Percentiles rank a stretch among this genome's conserved stretches.
Conservation (phyloP, 116 monocot species). For the Posidonia oceanica region DNA sequence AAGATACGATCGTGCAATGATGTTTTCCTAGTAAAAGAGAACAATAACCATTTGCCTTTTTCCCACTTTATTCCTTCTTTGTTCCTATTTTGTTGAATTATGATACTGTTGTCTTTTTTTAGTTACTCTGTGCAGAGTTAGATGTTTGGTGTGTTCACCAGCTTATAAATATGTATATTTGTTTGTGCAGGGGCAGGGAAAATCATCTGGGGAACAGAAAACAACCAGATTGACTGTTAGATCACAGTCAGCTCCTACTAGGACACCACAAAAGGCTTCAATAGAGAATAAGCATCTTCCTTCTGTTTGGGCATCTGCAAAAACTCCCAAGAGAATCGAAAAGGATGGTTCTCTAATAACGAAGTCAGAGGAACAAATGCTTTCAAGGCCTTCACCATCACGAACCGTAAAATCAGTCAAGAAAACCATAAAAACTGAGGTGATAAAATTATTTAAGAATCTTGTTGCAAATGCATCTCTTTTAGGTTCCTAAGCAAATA, state of each 20-base stretch:
- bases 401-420: slow-evolving; percentile 3
- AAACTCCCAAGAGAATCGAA: slow-evolving; percentile 16
- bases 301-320: slow-evolving; percentile 14
- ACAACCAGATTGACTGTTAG: slow-evolving; percentile 14
- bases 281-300: slow-evolving; percentile 13
- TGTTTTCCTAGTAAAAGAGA: too few relatives aligned
- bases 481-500: too few relatives aligned
- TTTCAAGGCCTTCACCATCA: slow-evolving; percentile 9
- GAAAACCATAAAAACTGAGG: background rate
- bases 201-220: slow-evolving; percentile 27
- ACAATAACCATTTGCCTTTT: too few relatives aligned
- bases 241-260: background rate
- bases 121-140: too few relatives aligned
- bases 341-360: slow-evolving; percentile 6
- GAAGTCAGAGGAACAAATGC: slow-evolving; percentile 17
- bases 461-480: too few relatives aligned
- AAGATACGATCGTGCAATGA: too few relatives aligned
- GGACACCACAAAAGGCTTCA: slow-evolving; percentile 13
- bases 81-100: too few relatives aligned
- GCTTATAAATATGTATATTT: background rate
- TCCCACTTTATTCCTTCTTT: too few relatives aligned
- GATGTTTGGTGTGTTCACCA: background rate
- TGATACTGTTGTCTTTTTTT: too few relatives aligned
- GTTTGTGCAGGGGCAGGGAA: slow-evolving; percentile 11
- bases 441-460: slow-evolving; percentile 9